Evolutionary conservation across 108 stramenopile genomes (phyloP).

Genomic region (Nitzschia sp.): DNA sequence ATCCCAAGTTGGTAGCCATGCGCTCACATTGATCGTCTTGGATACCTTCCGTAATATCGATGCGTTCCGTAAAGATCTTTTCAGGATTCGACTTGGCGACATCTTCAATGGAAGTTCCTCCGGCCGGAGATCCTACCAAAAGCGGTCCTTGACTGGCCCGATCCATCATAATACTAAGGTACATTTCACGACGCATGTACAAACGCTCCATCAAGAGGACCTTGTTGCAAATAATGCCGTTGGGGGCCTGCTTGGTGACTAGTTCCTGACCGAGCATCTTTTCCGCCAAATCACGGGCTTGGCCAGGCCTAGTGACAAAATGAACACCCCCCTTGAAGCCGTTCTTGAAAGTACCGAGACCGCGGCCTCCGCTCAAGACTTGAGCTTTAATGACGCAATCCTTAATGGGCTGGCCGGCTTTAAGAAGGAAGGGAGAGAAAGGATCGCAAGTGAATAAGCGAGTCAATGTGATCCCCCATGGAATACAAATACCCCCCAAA

Average conservation of each 20-base stretch:
- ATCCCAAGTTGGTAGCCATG: conserved; percentile 58
- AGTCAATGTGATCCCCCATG: too few relatives aligned
- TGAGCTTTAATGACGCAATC: conserved; percentile 77
- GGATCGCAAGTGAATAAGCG: not conserved
- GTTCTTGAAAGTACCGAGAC: conserved; percentile 65
- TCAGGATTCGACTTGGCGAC: conserved; percentile 74
- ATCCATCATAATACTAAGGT: conserved; percentile 87
- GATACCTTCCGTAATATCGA: conserved; percentile 82
- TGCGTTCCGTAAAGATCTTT: conserved; percentile 74
- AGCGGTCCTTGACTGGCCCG: conserved; percentile 80
- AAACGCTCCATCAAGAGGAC: conserved; percentile 80
- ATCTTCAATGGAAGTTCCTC: conserved; percentile 89
- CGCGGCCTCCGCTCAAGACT: conserved; percentile 73
- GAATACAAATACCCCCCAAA: not conserved
- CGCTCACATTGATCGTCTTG: conserved; percentile 59
- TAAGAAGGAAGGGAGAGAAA: not conserved
- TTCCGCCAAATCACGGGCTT: conserved; percentile 45
- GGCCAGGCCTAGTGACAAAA: conserved; percentile 51
- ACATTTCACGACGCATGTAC: conserved; percentile 81
- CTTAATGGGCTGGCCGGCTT: conserved; percentile 35
- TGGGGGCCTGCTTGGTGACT: conserved; percentile 82
- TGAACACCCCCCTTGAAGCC: conserved; percentile 76
- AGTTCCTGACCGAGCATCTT: conserved; percentile 68
- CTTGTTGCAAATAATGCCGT: conserved; percentile 75
- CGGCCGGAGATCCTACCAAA: conserved; percentile 70